A percentile compares a stretch with the other conserved stretches of the same genome.
These are phyloP conservation scores for Hygrocybe punicea DNA, from an alignment of 768 basidiomycete genomes.

Conservation along the genomic window DNA sequence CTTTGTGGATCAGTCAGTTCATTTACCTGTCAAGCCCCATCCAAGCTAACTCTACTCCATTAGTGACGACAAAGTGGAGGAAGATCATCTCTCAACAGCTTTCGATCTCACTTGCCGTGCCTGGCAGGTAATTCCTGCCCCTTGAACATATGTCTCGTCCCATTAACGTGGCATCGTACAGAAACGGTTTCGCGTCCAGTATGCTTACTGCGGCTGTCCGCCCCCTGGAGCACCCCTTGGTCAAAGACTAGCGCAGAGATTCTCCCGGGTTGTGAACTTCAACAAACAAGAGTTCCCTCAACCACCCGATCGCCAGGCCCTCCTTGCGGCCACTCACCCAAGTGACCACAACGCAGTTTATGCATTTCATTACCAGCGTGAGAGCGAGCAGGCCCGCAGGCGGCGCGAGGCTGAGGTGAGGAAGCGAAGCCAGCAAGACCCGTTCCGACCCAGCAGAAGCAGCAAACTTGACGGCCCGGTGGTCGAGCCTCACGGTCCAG, in stretches of 20 bases:
- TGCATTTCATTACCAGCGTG: constrained; percentile 27
- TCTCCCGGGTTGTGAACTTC: constrained; percentile 32
- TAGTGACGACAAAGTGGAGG: constrained; percentile 48
- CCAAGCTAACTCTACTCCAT: no score
- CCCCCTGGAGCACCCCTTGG: constrained; percentile 44
- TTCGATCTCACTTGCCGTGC: constrained; percentile 51
- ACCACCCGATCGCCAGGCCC: constrained; percentile 32
- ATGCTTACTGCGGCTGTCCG: constrained; percentile 61
- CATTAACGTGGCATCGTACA: constrained; percentile 18
- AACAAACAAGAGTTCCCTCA: constrained; percentile 27
- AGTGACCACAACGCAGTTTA: constrained; percentile 52
- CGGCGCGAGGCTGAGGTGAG: constrained; percentile 24
- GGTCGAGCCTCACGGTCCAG: constrained; percentile 19
- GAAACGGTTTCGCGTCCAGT: constrained; percentile 49
- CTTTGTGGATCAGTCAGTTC: constrained; percentile 54
- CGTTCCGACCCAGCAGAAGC: constrained; percentile 11
- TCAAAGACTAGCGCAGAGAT: no score
- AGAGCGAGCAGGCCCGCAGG: constrained; percentile 20
- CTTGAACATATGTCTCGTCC: no score
- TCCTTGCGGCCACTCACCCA: constrained; percentile 52
- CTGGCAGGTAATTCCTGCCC: constrained; percentile 35
- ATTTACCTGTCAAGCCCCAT: no score
- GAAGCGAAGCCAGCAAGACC: constrained; percentile 25
- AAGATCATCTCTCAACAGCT: constrained; percentile 40
- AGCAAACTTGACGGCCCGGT: constrained; percentile 20